Percentiles rank a stretch among this genome's conserved stretches.
Evolutionary conservation across 2,329 filamentous ascomycete species (phyloP).

Genomic region (Byssochlamys sp.): DNA sequence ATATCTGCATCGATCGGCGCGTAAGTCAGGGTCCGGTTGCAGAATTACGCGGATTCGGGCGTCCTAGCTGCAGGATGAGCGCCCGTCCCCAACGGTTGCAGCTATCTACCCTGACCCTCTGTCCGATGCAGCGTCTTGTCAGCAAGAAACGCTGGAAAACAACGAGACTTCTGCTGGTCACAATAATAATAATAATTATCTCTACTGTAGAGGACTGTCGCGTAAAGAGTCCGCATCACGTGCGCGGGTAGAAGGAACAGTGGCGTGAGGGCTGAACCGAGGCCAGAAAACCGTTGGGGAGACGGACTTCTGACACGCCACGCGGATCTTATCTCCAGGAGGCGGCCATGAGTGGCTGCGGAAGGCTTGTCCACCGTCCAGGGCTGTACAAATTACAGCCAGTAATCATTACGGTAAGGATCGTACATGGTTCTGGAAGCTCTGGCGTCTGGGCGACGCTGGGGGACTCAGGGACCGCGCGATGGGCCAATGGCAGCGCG

Average conservation of each 20-base stretch:
- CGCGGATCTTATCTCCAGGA: neutral
- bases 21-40: no score
- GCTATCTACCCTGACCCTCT: no score
- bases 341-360: neutral
- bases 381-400: neutral
- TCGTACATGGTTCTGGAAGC: neutral
- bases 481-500: neutral
- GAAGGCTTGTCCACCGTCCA: neutral
- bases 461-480: neutral
- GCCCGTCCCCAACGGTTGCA: no score
- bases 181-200: no score
- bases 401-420: neutral
- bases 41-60: no score
- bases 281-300: neutral
- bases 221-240: neutral
- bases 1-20: no score
- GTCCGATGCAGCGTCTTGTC: no score
- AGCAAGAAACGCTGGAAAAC: no score
- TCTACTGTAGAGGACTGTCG: no score
- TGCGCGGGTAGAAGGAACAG: neutral
- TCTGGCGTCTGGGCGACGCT: neutral
- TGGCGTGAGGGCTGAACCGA: neutral
- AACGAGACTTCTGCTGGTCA: no score
- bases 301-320: neutral
- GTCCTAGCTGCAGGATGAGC: no score